Conservation (phyloP, 2,329 filamentous ascomycete genomes). For the Dactylellina cionopaga region DNA sequence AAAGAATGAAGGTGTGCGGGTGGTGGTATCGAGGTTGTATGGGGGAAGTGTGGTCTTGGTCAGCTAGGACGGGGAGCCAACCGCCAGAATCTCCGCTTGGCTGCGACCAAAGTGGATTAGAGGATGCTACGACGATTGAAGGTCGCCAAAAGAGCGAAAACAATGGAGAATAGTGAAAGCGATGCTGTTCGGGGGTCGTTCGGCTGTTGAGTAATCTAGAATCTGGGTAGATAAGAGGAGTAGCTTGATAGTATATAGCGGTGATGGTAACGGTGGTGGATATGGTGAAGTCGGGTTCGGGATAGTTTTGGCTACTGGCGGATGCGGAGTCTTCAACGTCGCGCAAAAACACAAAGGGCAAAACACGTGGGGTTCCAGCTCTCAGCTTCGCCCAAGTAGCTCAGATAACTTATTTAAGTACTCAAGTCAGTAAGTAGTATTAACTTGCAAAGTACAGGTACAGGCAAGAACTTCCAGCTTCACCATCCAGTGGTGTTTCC, state of each 20-base stretch:
- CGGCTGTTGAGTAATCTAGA: conserved; percentile 4
- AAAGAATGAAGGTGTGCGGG: conserved; percentile 20
- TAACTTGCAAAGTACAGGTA: conserved; percentile 37
- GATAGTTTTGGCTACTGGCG: not conserved
- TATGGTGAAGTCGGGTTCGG: not conserved
- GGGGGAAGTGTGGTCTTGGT: conserved; percentile 30
- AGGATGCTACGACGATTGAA: conserved; percentile 18
- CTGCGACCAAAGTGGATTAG: conserved; percentile 18
- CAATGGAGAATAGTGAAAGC: conserved; percentile 5
- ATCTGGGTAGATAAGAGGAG: no score
- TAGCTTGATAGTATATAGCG: not conserved
- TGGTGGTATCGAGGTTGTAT: conserved; percentile 24
- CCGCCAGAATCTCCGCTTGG: conserved; percentile 46
- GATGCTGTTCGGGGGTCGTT: conserved; percentile 2
- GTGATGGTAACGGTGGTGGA: not conserved
- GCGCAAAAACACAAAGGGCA: not conserved
- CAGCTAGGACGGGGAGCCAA: conserved; percentile 4
- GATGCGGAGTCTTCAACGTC: conserved; percentile 31
- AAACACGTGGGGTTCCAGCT: conserved; percentile 33
- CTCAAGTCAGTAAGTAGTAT: no score
- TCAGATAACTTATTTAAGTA: no score
- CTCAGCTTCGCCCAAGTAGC: not conserved
- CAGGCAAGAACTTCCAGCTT: no score
- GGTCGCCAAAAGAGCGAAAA: conserved; percentile 21
- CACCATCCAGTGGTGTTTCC: no score